A percentile compares a stretch with the other conserved stretches of the same genome.
Evolutionary conservation across 2,329 filamentous ascomycete species (phyloP).

Genomic region (Furcasterigmium furcatum): DNA sequence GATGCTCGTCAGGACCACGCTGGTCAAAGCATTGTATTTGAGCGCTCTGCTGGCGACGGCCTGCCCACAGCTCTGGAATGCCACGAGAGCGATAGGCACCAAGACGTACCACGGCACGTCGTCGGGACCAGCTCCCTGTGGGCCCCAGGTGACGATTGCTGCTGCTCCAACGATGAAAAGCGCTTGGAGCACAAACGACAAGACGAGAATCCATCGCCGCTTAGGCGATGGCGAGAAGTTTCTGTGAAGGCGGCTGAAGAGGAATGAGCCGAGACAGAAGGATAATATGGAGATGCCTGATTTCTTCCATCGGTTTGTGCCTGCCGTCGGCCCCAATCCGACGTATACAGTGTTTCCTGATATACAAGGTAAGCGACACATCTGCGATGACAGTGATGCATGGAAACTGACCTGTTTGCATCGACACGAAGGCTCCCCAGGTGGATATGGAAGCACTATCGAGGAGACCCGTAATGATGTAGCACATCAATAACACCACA

Average conservation of each 20-base stretch:
- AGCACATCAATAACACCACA: conserved; percentile 66
- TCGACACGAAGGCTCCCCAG: conserved; percentile 78
- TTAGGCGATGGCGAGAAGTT: conserved; percentile 47
- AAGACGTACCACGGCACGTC: conserved; percentile 57
- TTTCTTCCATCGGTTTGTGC: conserved; percentile 64
- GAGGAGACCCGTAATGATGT: conserved; percentile 72
- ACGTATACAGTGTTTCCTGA: conserved; percentile 75
- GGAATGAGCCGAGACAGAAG: conserved; percentile 71
- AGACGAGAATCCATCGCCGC: conserved; percentile 62
- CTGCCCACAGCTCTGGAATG: conserved; percentile 76
- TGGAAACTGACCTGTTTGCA: conserved; percentile 73
- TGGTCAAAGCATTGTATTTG: conserved; percentile 68
- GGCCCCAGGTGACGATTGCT: conserved; percentile 28
- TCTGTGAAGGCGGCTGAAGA: conserved; percentile 68
- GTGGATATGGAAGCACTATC: conserved; percentile 74
- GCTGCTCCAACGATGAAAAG: conserved; percentile 49
- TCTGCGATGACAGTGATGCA: too few species aligned
- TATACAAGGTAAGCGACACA: too few species aligned
- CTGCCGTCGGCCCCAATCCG: conserved; percentile 66
- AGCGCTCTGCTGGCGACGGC: conserved; percentile 71
- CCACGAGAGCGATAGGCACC: conserved; percentile 65
- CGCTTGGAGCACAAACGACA: conserved; percentile 53
- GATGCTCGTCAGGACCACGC: conserved; percentile 76
- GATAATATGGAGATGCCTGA: conserved; percentile 65
- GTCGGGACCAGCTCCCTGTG: conserved; percentile 31